phyloP scores from a whole-genome alignment of 345 rosid species.

The Leavenworthia alabamica region DNA sequence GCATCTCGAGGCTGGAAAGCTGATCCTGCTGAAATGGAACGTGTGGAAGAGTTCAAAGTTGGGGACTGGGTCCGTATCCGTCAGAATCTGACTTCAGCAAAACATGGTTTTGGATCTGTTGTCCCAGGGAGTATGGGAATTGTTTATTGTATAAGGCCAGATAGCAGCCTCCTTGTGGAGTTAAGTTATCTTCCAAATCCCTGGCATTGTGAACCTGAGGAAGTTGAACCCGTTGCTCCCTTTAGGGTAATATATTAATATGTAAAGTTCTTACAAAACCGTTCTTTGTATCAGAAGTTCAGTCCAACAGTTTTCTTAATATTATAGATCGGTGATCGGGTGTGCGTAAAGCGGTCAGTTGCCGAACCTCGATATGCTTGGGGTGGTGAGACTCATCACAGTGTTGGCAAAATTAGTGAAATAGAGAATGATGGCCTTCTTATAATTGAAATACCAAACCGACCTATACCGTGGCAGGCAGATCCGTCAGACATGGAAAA shows the following conservation, averaged over 20 bases:
- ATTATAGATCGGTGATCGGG: slow-evolving; percentile 80
- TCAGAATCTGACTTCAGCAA: slow-evolving; percentile 81
- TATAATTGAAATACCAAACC: slow-evolving; percentile 82
- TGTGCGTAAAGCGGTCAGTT: slow-evolving; percentile 95
- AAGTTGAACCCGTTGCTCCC: slow-evolving; percentile 84
- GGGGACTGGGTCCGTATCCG: slow-evolving; percentile 99
- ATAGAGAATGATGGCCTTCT: slow-evolving; percentile 96
- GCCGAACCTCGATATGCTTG: slow-evolving; percentile 98
- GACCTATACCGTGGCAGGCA: slow-evolving; percentile 92
- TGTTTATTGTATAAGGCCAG: slow-evolving; percentile 91
- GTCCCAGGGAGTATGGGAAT: slow-evolving; percentile 96
- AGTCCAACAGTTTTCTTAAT: slow-evolving; percentile 17
- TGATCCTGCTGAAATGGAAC: slow-evolving; percentile 99
- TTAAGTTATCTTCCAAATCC: slow-evolving; percentile 83
- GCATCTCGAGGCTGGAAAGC: slow-evolving; percentile 99
- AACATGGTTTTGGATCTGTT: slow-evolving; percentile 90
- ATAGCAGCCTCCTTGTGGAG: slow-evolving; percentile 81
- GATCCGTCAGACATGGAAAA: slow-evolving; percentile 99
- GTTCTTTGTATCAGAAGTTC: slow-evolving; percentile 6
- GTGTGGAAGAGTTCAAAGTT: slow-evolving; percentile 98
- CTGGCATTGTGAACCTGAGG: slow-evolving; percentile 98
- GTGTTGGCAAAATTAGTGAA: slow-evolving; percentile 87
- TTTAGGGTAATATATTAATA: slow-evolving; percentile 56
- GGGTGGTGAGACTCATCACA: slow-evolving; percentile 99
- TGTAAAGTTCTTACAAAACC: slow-evolving; percentile 12